Conservation (phyloP, 768 basidiomycete species). For the Crassisporium funariophilum region DNA sequence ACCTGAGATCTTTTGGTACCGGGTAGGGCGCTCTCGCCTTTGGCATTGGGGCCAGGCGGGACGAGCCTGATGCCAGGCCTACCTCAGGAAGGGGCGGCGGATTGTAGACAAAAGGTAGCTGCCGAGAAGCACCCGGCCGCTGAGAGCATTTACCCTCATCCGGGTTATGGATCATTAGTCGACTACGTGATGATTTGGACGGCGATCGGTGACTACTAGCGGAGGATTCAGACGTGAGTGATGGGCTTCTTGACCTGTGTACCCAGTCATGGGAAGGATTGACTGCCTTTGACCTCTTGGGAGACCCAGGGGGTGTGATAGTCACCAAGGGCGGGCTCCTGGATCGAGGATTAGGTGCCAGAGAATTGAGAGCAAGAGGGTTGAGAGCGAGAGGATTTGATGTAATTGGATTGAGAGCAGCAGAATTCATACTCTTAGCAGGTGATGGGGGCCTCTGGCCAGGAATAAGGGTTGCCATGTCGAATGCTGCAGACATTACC, state of each 20-base stretch:
- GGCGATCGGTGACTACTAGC: conserved; percentile 12
- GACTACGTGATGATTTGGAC: conserved; percentile 1
- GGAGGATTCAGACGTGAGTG: conserved; percentile 6
- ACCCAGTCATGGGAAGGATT: conserved; percentile 6
- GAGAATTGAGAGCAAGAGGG: background rate
- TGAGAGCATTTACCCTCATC: too few relatives aligned
- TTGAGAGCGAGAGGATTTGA: conserved; percentile 6
- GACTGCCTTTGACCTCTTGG: conserved; percentile 5
- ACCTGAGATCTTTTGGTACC: too few relatives aligned
- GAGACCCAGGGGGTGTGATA: conserved; percentile 17
- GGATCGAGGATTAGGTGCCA: conserved; percentile 3
- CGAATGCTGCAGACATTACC: background rate
- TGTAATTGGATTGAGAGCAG: background rate
- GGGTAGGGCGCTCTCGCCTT: too few relatives aligned
- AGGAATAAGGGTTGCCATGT: background rate
- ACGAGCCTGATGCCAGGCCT: conserved; percentile 6
- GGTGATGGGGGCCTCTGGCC: background rate
- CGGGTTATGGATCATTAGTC: conserved; percentile 18
- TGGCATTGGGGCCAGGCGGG: conserved; percentile 5
- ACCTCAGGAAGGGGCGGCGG: conserved; percentile 32
- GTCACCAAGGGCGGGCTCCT: conserved; percentile 16
- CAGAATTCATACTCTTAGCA: background rate
- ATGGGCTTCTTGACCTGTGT: conserved; percentile 2
- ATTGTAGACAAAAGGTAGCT: conserved; percentile 21
- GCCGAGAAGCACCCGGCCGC: background rate